A percentile compares a stretch with the other conserved stretches of the same genome.
Conservation (phyloP, 2,329 filamentous ascomycete species). For the Amauroascus niger region DNA sequence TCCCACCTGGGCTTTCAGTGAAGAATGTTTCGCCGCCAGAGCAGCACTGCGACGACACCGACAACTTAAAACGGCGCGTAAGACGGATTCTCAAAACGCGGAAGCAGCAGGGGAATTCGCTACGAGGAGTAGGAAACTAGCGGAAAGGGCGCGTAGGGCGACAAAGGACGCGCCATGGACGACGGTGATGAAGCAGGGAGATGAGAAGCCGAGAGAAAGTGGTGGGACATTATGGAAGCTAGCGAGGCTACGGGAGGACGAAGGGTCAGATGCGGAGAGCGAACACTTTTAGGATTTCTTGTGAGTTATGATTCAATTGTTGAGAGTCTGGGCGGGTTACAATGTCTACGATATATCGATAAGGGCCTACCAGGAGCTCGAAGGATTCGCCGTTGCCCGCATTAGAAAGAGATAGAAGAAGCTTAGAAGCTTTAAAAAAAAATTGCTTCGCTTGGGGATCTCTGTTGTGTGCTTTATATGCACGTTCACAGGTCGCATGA, state of each 20-base stretch:
- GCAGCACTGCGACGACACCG: constrained; percentile 30
- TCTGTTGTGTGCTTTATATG: too few relatives aligned
- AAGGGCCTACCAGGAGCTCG: too few relatives aligned
- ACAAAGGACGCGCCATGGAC: constrained; percentile 34
- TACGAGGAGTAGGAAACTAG: constrained; percentile 1
- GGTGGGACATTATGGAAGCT: constrained; percentile 31
- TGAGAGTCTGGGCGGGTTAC: too few relatives aligned
- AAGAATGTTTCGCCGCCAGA: constrained; percentile 35
- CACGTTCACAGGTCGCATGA: too few relatives aligned
- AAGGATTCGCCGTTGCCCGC: too few relatives aligned
- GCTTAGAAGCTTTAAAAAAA: too few relatives aligned
- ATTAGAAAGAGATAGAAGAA: too few relatives aligned
- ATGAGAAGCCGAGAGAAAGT: not conserved
- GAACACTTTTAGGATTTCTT: too few relatives aligned
- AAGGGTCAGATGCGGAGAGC: constrained; percentile 26
- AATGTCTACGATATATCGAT: too few relatives aligned
- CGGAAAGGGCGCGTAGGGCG: constrained; percentile 28
- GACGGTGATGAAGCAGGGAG: constrained; percentile 24
- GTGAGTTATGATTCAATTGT: too few relatives aligned
- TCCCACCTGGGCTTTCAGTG: constrained; percentile 38
- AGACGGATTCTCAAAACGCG: constrained; percentile 15
- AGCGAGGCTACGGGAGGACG: constrained; percentile 31
- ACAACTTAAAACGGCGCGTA: constrained; percentile 18
- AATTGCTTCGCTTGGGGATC: too few relatives aligned
- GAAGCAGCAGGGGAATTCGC: not conserved